Evolutionary conservation across 2,329 filamentous ascomycete species (phyloP).

Genomic region (Madurella mycetomatis): DNA sequence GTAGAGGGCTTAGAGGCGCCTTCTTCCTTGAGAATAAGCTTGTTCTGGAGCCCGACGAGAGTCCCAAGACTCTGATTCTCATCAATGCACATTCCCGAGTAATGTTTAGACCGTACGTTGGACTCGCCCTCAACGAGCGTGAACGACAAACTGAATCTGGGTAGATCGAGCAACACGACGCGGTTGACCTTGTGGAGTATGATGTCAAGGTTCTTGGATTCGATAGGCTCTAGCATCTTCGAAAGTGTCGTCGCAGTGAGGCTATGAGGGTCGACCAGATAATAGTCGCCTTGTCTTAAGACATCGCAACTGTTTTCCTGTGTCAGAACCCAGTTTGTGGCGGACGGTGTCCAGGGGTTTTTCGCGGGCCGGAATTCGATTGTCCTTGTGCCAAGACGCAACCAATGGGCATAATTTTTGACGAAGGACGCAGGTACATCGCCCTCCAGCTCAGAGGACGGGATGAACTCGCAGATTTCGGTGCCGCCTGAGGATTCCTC

Average conservation of each 20-base stretch:
- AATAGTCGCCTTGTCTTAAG: background rate
- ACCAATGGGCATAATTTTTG: constrained; percentile 17
- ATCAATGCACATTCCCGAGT: constrained; percentile 47
- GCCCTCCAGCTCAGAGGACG: background rate
- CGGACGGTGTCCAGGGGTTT: constrained; percentile 5
- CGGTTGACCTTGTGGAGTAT: constrained; percentile 18
- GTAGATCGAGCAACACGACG: constrained; percentile 40
- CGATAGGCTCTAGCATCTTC: constrained; percentile 35
- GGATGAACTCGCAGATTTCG: constrained; percentile 32
- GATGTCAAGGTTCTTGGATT: constrained; percentile 36
- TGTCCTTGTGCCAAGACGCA: constrained; percentile 3
- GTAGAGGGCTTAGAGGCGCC: background rate
- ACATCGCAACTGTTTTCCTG: background rate
- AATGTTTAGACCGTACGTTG: constrained; percentile 43
- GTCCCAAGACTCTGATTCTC: constrained; percentile 42
- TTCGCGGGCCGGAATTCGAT: constrained; percentile 18
- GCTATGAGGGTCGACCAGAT: constrained; percentile 35
- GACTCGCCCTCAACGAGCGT: constrained; percentile 27
- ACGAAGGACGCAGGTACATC: constrained; percentile 19
- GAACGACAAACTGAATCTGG: constrained; percentile 47
- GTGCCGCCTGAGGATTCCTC: no score
- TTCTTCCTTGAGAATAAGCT: constrained; percentile 40
- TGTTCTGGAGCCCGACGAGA: constrained; percentile 45
- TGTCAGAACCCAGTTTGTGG: constrained; percentile 13
- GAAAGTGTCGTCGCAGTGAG: constrained; percentile 31